Percentiles rank a stretch among this genome's conserved stretches.
phyloP scores from a whole-genome alignment of 2,329 filamentous ascomycete species.

The Lojkania enalia region DNA sequence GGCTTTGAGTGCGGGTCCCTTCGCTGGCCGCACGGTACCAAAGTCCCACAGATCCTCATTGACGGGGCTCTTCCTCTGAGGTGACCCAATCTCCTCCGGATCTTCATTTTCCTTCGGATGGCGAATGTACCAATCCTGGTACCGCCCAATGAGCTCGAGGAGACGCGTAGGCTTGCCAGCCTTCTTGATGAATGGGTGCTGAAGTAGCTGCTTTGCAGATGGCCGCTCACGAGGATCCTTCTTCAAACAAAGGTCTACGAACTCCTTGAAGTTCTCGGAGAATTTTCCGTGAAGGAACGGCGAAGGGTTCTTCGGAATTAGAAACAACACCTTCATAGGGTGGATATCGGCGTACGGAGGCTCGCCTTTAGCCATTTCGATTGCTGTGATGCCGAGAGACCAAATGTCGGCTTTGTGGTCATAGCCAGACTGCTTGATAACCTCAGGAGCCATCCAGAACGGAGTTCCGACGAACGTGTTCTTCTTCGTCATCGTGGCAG shows the following conservation, averaged over 20 bases:
- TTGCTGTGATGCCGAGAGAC: slow-evolving; percentile 92
- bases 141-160: slow-evolving; percentile 90
- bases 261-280: slow-evolving; percentile 55
- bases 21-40: slow-evolving; percentile 84
- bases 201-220: slow-evolving; percentile 81
- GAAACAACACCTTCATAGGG: slow-evolving; percentile 96
- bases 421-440: slow-evolving; percentile 97
- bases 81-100: slow-evolving; percentile 44
- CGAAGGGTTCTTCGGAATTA: slow-evolving; percentile 92
- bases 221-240: slow-evolving; percentile 89
- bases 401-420: slow-evolving; percentile 98
- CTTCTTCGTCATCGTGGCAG: slow-evolving; percentile 99
- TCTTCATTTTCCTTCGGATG: slow-evolving; percentile 70
- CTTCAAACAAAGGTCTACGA: slow-evolving; percentile 70
- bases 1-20: slow-evolving; percentile 64
- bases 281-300: slow-evolving; percentile 66
- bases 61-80: slow-evolving; percentile 52
- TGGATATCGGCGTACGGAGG: slow-evolving; percentile 96
- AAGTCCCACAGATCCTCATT: slow-evolving; percentile 98
- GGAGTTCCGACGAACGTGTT: slow-evolving; percentile 98
- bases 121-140: slow-evolving; percentile 82
- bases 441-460: slow-evolving; percentile 99
- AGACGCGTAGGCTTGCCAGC: slow-evolving; percentile 97
- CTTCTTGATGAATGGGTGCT: slow-evolving; percentile 85
- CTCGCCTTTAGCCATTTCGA: slow-evolving; percentile 89